Evolutionary conservation across 805 yeast genomes (phyloP), one percentile per base, ranked within the genome.

Genomic region (Zygosaccharomyces lentus): DNA sequence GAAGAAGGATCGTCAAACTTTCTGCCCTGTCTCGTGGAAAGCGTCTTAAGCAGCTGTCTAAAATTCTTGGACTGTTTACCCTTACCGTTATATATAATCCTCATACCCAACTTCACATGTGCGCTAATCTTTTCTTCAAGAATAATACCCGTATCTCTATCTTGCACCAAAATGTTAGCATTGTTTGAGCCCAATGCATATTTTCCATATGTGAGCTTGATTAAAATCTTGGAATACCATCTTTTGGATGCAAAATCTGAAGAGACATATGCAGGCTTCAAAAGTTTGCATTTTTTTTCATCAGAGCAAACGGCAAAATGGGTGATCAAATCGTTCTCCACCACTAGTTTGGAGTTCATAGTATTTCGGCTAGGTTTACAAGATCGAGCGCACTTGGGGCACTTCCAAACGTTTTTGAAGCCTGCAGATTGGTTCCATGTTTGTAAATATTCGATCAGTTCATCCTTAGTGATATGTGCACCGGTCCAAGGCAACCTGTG

Each of bases 141-240:
- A n/a, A 91, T 80, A 37, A 87, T 76, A 0, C 99, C 99, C 0
- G 96, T 83, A 13, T 76, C 72, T 50, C 99, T 73, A 62, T 93
- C 97, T 64, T 93, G 98, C 2, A 91, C 97, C 41, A 93, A 70
- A 25, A 93, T 91, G 59, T 91, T 91, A 8, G 97, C 99, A 39
- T 95, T 88, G 60, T 91, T 87, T 19, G 83, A 81, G 2, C 97
- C 97, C 30, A 91, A 67, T 40, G 81, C 80, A 61, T 89, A 84
- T 56, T 84, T 84, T 0, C 99, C 99, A 60, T 87, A 89, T 0
- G 93, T 87, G 38, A 93, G 69, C 59, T 88, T 90, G 41, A 89
- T 84, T 46, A 90, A 69, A 2, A 86, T 77, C 57, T 85, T 88
- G 3, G 90, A 75, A 58, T 85, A 87, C 98, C 98, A 90, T 49